These are phyloP conservation scores for Porogramme epimiltina DNA, from an alignment of 1,284 basidiomycete species.

Conservation along the genomic window DNA sequence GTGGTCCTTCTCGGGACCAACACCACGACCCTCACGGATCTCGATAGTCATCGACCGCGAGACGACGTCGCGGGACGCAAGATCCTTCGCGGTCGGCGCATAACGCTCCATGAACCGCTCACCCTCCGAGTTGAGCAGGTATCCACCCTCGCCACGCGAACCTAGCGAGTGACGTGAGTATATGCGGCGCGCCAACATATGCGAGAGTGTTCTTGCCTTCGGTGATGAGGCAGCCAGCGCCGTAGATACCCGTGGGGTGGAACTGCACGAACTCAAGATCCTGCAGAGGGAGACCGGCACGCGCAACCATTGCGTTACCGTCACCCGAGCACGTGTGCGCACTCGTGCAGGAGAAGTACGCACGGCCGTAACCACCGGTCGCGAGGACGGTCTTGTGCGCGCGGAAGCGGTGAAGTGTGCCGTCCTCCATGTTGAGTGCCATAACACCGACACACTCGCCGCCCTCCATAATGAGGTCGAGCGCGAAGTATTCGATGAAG, in stretches of 20 bases:
- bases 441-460: slow-evolving; percentile 99
- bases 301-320: slow-evolving; percentile 97
- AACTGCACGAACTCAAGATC: slow-evolving; percentile 99
- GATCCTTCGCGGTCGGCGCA: slow-evolving; percentile 98
- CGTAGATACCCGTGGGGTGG: slow-evolving; percentile 99
- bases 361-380: slow-evolving; percentile 97
- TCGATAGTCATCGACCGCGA: slow-evolving; percentile 99
- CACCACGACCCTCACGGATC: slow-evolving; percentile 98
- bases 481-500: slow-evolving; percentile 99
- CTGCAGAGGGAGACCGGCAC: slow-evolving; percentile 96
- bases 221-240: slow-evolving; percentile 98
- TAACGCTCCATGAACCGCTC: slow-evolving; percentile 99
- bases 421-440: slow-evolving; percentile 99
- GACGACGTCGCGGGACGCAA: slow-evolving; percentile 99
- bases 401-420: slow-evolving; percentile 98
- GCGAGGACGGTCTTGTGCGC: slow-evolving; percentile 98
- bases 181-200: background rate
- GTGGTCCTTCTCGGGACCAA: slow-evolving; percentile 99
- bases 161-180: slow-evolving; percentile 49
- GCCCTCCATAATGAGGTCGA: slow-evolving; percentile 98
- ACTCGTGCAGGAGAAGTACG: slow-evolving; percentile 99
- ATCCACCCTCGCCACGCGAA: slow-evolving; percentile 99
- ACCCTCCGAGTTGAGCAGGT: slow-evolving; percentile 97
- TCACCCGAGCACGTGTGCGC: slow-evolving; percentile 99
- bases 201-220: slow-evolving; percentile 69